Conservation (phyloP, 2,329 filamentous ascomycete genomes). For the Ampelomyces quisqualis region DNA sequence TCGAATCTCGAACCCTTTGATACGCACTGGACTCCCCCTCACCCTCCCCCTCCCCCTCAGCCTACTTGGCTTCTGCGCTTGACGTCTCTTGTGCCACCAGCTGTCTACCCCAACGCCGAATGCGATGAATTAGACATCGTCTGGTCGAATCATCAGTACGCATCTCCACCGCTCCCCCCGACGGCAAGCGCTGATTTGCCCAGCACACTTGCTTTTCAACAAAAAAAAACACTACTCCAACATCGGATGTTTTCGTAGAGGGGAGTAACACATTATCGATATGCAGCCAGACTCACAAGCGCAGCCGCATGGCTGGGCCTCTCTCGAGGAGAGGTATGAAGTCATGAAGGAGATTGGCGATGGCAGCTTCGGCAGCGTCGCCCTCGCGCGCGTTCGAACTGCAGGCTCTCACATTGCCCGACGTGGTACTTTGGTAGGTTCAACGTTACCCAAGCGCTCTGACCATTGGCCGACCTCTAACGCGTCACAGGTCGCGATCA, state of each 20-base stretch:
- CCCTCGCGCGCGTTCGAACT: constrained; percentile 84
- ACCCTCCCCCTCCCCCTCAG: constrained; percentile 14
- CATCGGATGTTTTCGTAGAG: constrained; percentile 10
- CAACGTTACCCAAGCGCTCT: constrained; percentile 21
- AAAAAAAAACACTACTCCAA: constrained; percentile 6
- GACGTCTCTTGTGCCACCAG: constrained; percentile 13
- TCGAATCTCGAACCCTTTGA: constrained; percentile 38
- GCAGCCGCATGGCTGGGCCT: constrained; percentile 67
- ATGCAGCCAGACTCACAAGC: constrained; percentile 77
- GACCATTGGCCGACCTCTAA: constrained; percentile 20
- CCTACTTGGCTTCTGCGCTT: constrained; percentile 24
- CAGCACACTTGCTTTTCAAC: too few relatives aligned
- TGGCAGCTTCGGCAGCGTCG: constrained; percentile 96
- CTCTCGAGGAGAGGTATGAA: constrained; percentile 91
- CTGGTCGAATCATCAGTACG: too few relatives aligned
- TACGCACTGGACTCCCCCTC: constrained; percentile 40
- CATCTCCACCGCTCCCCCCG: too few relatives aligned
- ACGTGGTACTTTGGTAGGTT: constrained; percentile 83
- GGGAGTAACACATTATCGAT: constrained; percentile 38
- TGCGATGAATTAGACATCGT: constrained; percentile 43
- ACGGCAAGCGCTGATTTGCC: too few relatives aligned
- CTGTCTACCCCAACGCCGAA: constrained; percentile 14
- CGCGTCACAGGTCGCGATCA: constrained; percentile 80
- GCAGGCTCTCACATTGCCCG: constrained; percentile 86
- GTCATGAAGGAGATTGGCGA: constrained; percentile 97